Evolutionary conservation across 2,329 filamentous ascomycete genomes (phyloP), one percentile per base, ranked within the genome.

Genomic region (Myotisia sp.): DNA sequence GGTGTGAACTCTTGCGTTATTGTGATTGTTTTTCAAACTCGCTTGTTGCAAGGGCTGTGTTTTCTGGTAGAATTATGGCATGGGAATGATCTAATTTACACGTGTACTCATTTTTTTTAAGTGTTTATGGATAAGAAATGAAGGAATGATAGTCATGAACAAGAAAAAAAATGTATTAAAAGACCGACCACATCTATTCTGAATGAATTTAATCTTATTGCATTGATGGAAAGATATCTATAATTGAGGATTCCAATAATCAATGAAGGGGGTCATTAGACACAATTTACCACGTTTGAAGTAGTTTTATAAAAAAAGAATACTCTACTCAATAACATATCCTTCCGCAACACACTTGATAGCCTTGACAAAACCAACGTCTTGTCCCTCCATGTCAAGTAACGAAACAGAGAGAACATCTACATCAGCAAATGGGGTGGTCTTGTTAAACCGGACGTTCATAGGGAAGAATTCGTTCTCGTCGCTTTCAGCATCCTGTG

Each of bases 391-490:
- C 51, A 60, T 57, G 30, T 65, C 62, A 37, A 65, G 40, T 22
- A 64, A 42, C n/a, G 54, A 53, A 14, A 59, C 59, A 32, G 50
- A 47, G 18, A 48, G 51, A 30, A 95, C 87, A 63, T 94, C 85
- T 43, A 98, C 82, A 49, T 94, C 84, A 33, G 95, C 71, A 56
- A 83, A 93, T 18, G 90, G 87, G 38, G 70, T 74, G 26, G 74
- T 71, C 70, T 92, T 94, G 43, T 74, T 77, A 61, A 98, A 98
- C 36, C 76, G 72, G 40, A 95, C 76, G 35, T 73, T 79, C 86
- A 98, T 95, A 1, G 90, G 90, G 75, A 98, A 98, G 65, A 95
- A 95, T 48, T 94, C 86, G 37, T 83, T 78, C 54, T 95, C 90
- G 47, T 87, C 83, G 37, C 76, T 74, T 45, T 86, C 82, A 36